A percentile compares a stretch with the other conserved stretches of the same genome.
phyloP scores from a whole-genome alignment of 139 green algal genomes.

The Coelastrella sp. region DNA sequence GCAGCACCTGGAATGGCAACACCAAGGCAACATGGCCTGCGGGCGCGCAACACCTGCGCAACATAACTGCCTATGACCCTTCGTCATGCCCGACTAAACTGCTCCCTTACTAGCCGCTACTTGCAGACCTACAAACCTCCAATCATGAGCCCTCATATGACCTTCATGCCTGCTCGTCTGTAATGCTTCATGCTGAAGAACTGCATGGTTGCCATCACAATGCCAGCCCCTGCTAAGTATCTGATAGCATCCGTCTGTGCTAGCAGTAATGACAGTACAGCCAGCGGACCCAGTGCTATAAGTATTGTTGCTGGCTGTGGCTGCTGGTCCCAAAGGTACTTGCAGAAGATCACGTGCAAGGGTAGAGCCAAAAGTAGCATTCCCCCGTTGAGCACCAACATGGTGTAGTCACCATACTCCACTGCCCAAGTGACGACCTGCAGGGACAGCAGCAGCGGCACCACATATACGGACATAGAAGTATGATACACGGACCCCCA shows the following conservation, averaged over 20 bases:
- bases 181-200: conserved; percentile 71
- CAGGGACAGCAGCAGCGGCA: neutral
- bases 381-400: neutral
- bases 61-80: neutral
- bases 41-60: too few species aligned
- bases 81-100: neutral
- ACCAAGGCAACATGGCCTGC: too few species aligned
- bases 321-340: conserved; percentile 72
- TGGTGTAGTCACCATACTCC: neutral
- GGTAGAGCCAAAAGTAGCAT: conserved; percentile 54
- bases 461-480: neutral
- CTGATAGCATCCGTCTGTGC: conserved; percentile 54
- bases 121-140: neutral
- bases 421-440: conserved; percentile 21
- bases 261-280: conserved; percentile 67
- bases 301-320: conserved; percentile 56
- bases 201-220: conserved; percentile 61
- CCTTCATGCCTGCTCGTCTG: conserved; percentile 59
- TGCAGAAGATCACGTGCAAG: conserved; percentile 63
- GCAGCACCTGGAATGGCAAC: too few species aligned
- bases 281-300: conserved; percentile 69
- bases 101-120: too few species aligned
- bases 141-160: conserved; percentile 49
- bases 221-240: conserved; percentile 60
- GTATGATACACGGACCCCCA: too few species aligned